Evolutionary conservation across 495 filamentous ascomycete species (phyloP).

Genomic region (Neurospora pannonica): DNA sequence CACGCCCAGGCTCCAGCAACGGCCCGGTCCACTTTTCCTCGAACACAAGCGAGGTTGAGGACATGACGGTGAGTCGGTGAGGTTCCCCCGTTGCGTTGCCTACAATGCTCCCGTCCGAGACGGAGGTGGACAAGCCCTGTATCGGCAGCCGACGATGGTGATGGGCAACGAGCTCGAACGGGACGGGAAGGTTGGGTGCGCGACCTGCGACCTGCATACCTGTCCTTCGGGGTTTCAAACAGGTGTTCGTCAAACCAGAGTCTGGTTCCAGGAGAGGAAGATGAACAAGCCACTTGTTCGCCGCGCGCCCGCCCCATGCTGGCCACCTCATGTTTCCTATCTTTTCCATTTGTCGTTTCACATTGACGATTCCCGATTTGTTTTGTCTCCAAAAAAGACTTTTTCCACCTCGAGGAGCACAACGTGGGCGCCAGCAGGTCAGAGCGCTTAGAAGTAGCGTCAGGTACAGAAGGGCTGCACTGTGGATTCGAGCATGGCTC

Average conservation of each 20-base stretch:
- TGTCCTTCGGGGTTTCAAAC: background rate
- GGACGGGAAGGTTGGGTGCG: background rate
- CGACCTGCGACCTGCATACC: background rate
- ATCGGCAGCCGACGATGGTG: background rate
- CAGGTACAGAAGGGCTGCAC: background rate
- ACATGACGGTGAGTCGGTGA: background rate
- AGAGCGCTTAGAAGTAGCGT: background rate
- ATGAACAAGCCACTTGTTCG: background rate
- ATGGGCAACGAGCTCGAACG: background rate
- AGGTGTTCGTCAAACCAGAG: background rate
- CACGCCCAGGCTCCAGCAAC: background rate
- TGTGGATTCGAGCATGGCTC: background rate
- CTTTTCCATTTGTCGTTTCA: background rate
- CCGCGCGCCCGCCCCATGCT: background rate
- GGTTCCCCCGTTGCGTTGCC: background rate
- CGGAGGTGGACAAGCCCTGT: background rate
- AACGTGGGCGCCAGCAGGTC: background rate
- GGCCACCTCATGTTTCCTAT: background rate
- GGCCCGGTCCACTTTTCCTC: background rate
- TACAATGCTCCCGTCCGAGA: background rate
- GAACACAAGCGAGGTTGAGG: constrained; percentile 4
- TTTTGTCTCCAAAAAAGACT: background rate
- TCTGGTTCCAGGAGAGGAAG: background rate
- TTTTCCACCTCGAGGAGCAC: background rate
- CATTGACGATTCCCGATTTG: background rate